A percentile compares a stretch with the other conserved stretches of the same genome.
Evolutionary conservation across 1,139 yeast species (phyloP).

Genomic region (Wickerhamiella infanticola): DNA sequence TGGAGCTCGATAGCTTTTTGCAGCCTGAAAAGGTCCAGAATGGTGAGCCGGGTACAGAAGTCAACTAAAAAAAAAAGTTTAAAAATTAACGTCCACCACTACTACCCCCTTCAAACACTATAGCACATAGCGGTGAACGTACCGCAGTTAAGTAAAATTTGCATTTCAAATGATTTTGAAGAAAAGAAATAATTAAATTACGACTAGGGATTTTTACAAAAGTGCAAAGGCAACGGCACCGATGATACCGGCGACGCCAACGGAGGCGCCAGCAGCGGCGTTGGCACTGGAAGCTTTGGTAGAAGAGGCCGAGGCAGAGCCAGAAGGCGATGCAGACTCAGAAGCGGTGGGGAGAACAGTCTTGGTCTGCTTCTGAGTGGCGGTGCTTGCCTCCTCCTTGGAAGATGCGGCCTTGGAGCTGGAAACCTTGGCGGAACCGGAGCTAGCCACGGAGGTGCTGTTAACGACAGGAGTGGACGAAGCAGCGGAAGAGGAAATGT

Average conservation of each 20-base stretch:
- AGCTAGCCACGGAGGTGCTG: conserved; percentile 2
- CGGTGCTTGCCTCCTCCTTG: background rate
- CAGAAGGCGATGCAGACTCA: background rate
- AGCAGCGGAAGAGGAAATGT: conserved; percentile 6
- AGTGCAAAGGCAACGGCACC: conserved; percentile 17
- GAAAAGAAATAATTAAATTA: background rate
- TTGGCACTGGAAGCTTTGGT: conserved; percentile 10
- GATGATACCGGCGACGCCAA: conserved; percentile 16
- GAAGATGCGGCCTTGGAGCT: background rate
- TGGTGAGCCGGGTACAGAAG: no score
- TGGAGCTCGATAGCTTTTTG: conserved; percentile 54
- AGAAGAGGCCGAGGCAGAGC: conserved; percentile 4
- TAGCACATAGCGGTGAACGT: no score
- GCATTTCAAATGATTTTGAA: background rate
- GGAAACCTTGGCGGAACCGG: background rate
- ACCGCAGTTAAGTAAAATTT: background rate
- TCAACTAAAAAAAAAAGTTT: no score
- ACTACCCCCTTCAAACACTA: no score
- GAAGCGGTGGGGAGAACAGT: background rate
- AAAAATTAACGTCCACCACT: no score
- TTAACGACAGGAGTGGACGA: conserved; percentile 3
- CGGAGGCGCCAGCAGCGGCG: conserved; percentile 10
- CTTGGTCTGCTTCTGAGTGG: background rate
- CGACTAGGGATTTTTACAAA: conserved; percentile 1
- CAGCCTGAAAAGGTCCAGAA: background rate